Conservation (phyloP, 495 filamentous ascomycete species). For the Penicillium mononematosum region DNA sequence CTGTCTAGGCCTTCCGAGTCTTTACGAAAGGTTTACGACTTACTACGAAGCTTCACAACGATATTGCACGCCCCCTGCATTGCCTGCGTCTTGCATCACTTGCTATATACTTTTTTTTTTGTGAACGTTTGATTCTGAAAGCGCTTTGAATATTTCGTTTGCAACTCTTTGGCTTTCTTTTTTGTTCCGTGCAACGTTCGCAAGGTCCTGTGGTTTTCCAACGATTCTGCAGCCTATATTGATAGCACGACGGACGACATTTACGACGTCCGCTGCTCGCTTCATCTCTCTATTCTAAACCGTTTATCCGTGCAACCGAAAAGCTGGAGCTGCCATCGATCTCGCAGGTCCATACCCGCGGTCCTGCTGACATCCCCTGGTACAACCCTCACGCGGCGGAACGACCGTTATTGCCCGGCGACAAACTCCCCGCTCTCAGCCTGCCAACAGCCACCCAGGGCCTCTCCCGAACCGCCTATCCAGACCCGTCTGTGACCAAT, state of each 20-base stretch:
- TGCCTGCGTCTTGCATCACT: constrained; percentile 34
- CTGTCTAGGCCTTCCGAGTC: constrained; percentile 13
- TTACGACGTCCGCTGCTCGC: constrained; percentile 30
- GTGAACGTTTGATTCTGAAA: neutral
- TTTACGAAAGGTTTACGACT: constrained; percentile 34
- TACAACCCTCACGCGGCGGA: constrained; percentile 71
- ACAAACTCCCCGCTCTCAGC: constrained; percentile 76
- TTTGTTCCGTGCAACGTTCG: constrained; percentile 11
- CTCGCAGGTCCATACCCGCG: constrained; percentile 87
- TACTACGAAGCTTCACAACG: constrained; percentile 28
- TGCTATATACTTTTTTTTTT: constrained; percentile 11
- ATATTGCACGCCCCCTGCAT: constrained; percentile 36
- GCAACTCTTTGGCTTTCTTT: constrained; percentile 2
- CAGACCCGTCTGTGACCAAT: constrained; percentile 29
- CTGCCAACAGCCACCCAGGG: constrained; percentile 62
- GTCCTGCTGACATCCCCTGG: constrained; percentile 73
- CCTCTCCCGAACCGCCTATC: constrained; percentile 53
- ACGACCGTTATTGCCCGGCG: constrained; percentile 66
- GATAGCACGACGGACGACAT: constrained; percentile 29
- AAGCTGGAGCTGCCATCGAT: constrained; percentile 98
- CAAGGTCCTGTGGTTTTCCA: constrained; percentile 4
- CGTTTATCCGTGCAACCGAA: constrained; percentile 64
- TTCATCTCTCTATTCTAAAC: constrained; percentile 35
- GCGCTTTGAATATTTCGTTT: constrained; percentile 2
- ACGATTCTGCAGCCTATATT: constrained; percentile 12